A percentile compares a stretch with the other conserved stretches of the same genome.
These are phyloP conservation scores for Areca catechu DNA, from an alignment of 176 grass and related monocot genomes.

Conservation along the genomic window DNA sequence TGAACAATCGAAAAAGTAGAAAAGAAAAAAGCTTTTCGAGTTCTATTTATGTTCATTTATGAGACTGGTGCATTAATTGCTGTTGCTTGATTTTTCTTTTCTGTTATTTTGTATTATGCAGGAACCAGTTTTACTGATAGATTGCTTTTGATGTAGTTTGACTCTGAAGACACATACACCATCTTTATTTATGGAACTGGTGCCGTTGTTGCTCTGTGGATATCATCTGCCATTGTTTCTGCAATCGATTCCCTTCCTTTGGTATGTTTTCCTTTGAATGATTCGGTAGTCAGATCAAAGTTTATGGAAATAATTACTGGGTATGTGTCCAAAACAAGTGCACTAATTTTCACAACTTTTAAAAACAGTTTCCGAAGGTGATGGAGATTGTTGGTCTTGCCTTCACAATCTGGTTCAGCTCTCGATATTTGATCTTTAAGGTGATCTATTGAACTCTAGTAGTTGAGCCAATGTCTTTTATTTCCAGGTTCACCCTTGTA, in stretches of 20 bases:
- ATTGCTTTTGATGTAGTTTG: slow-evolving; percentile 39
- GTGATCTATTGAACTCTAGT: not conserved
- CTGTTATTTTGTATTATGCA: too few species aligned
- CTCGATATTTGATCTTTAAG: slow-evolving; percentile 13
- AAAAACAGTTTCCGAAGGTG: slow-evolving; percentile 4
- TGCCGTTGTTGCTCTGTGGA: slow-evolving; percentile 40
- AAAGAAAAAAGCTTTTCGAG: too few species aligned
- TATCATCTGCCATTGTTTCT: slow-evolving; percentile 54
- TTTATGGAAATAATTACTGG: not conserved
- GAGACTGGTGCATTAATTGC: too few species aligned
- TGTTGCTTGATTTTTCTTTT: too few species aligned
- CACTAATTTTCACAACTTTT: not conserved
- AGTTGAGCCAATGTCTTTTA: not conserved
- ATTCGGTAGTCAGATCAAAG: slow-evolving; percentile 3
- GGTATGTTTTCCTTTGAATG: slow-evolving; percentile 30
- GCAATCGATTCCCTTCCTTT: slow-evolving; percentile 69
- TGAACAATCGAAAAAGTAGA: too few species aligned
- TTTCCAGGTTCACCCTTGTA: not conserved
- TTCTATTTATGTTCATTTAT: too few species aligned
- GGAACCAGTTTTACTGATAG: too few species aligned
- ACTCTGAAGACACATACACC: slow-evolving; percentile 50
- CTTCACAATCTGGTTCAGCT: slow-evolving; percentile 11
- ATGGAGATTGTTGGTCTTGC: slow-evolving; percentile 9
- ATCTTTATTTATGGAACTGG: slow-evolving; percentile 41
- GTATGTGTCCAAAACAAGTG: not conserved